Conservation (phyloP, 2,329 filamentous ascomycete species). For the Fusarium mundagurra region DNA sequence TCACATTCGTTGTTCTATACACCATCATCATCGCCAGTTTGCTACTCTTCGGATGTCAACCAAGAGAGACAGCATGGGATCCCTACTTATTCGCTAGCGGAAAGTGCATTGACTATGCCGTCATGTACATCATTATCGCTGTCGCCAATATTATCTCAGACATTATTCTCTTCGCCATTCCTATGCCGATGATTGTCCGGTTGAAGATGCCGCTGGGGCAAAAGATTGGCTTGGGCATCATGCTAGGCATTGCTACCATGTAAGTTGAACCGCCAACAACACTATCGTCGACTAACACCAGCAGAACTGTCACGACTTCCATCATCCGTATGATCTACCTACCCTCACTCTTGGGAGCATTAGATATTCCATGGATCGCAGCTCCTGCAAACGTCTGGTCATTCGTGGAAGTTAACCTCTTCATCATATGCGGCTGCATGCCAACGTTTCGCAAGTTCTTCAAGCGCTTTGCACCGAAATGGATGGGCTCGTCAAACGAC, state of each 20-base stretch:
- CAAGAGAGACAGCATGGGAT: conserved; percentile 33
- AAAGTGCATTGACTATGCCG: conserved; percentile 54
- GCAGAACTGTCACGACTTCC: conserved; percentile 47
- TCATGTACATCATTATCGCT: conserved; percentile 60
- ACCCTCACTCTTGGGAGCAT: conserved; percentile 34
- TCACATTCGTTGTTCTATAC: conserved; percentile 44
- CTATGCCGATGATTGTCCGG: conserved; percentile 54
- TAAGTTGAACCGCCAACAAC: conserved; percentile 2
- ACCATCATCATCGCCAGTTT: conserved; percentile 36
- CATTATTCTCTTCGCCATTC: conserved; percentile 56
- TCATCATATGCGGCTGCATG: conserved; percentile 39
- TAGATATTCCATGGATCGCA: conserved; percentile 20
- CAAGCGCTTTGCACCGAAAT: conserved; percentile 66
- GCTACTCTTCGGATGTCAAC: conserved; percentile 33
- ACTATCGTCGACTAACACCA: rapidly evolving
- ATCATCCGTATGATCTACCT: conserved; percentile 43
- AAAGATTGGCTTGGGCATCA: conserved; percentile 54
- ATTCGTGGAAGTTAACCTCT: conserved; percentile 49
- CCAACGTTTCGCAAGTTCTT: conserved; percentile 60
- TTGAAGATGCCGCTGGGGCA: conserved; percentile 57
- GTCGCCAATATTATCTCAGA: conserved; percentile 59
- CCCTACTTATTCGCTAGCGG: conserved; percentile 39
- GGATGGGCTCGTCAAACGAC: conserved; percentile 70
- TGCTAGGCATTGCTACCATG: conserved; percentile 55
- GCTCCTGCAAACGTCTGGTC: conserved; percentile 41